These are phyloP conservation scores for Phytophthora quininea DNA, from an alignment of 352 stramenopile species.

Conservation along the genomic window DNA sequence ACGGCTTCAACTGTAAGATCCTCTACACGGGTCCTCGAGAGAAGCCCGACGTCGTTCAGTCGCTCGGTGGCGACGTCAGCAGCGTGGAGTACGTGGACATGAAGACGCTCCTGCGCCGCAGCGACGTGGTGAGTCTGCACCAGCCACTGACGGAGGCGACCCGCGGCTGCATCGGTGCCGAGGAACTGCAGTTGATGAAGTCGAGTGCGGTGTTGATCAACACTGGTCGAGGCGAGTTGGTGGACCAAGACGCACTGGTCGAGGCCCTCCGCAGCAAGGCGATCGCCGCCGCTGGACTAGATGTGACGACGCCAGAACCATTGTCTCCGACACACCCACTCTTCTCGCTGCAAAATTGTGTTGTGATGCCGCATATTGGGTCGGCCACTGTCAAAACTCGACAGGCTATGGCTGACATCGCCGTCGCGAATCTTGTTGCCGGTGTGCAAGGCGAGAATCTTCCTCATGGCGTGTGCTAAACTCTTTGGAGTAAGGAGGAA, in stretches of 20 bases:
- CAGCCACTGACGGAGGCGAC: slow-evolving; percentile 81
- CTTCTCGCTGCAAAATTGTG: slow-evolving; percentile 70
- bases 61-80: slow-evolving; percentile 33
- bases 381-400: slow-evolving; percentile 68
- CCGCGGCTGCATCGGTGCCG: slow-evolving; percentile 68
- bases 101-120: slow-evolving; percentile 71
- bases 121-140: slow-evolving; percentile 91
- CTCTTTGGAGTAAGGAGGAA: not conserved
- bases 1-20: slow-evolving; percentile 84
- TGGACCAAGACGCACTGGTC: slow-evolving; percentile 86
- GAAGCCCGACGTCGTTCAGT: slow-evolving; percentile 53
- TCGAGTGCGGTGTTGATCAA: slow-evolving; percentile 89
- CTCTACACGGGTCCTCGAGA: slow-evolving; percentile 77
- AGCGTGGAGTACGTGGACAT: slow-evolving; percentile 78
- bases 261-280: slow-evolving; percentile 43
- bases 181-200: slow-evolving; percentile 84
- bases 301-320: slow-evolving; percentile 93
- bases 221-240: slow-evolving; percentile 89
- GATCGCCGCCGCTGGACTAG: slow-evolving; percentile 73
- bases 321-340: slow-evolving; percentile 79
- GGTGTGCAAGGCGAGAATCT: slow-evolving; percentile 51
- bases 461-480: slow-evolving; percentile 48
- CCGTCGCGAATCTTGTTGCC: slow-evolving; percentile 63
- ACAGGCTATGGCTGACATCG: slow-evolving; percentile 80
- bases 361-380: slow-evolving; percentile 60